These are phyloP conservation scores for Phytophthora melonis DNA, from an alignment of 352 stramenopile genomes.

Conservation along the genomic window DNA sequence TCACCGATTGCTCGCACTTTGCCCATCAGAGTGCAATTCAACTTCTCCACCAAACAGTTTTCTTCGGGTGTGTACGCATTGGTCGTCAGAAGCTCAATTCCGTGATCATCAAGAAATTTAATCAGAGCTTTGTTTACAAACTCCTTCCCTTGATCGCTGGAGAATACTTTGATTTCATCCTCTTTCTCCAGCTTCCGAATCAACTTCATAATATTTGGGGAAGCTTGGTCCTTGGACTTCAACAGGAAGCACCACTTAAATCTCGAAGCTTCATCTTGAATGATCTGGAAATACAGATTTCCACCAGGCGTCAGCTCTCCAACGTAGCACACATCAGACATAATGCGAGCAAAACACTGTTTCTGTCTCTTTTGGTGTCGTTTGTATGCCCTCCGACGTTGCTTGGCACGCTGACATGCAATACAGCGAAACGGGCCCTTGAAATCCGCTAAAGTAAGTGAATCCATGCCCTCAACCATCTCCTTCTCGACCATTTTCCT, in stretches of 20 bases:
- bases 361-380: too few species aligned
- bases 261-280: conserved; percentile 3
- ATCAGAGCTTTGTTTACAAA: not conserved
- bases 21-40: not conserved
- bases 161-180: not conserved
- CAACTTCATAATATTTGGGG: not conserved
- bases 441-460: not conserved
- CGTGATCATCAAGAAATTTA: not conserved
- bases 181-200: not conserved
- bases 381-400: too few species aligned
- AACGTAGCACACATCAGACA: not conserved
- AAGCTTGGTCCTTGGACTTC: not conserved
- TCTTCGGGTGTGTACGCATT: not conserved
- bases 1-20: conserved; percentile 3
- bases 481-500: conserved; percentile 4
- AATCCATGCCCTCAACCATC: conserved; percentile 7
- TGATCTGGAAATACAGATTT: conserved; percentile 3
- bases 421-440: not conserved
- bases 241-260: conserved; percentile 13
- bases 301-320: not conserved
- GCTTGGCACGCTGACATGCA: too few species aligned
- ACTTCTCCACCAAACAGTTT: conserved; percentile 5
- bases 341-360: too few species aligned
- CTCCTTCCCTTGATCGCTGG: not conserved
- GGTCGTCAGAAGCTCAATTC: not conserved